Percentiles rank a stretch among this genome's conserved stretches.
Conservation (phyloP, 768 basidiomycete genomes). For the Mycena galopus region DNA sequence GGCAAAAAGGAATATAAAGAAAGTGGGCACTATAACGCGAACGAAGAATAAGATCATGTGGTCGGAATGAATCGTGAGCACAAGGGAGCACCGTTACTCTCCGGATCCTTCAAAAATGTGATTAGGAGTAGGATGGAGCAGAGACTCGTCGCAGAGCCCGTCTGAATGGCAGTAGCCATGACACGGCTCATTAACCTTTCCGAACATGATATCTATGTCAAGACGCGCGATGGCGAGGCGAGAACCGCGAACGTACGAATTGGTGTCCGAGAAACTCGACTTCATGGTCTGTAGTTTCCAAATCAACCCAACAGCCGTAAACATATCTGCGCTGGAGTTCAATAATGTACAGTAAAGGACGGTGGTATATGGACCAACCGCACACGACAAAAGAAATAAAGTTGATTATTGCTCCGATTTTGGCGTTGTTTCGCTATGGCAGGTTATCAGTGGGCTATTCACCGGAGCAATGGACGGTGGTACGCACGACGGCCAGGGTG, state of each 20-base stretch:
- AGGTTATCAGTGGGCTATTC: neutral
- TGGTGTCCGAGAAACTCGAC: constrained; percentile 2
- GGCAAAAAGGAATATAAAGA: constrained; percentile 12
- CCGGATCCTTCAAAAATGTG: neutral
- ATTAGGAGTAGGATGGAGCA: neutral
- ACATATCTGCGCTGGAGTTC: neutral
- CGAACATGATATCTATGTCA: neutral
- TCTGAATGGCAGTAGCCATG: neutral
- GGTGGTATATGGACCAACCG: neutral
- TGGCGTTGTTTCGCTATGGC: neutral
- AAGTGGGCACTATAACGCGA: constrained; percentile 4
- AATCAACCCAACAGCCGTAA: neutral
- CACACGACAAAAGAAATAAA: neutral
- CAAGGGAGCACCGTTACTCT: constrained; percentile 3
- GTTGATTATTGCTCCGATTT: neutral
- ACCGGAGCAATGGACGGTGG: neutral
- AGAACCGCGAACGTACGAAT: neutral
- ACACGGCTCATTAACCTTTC: constrained; percentile 3
- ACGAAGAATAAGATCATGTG: neutral
- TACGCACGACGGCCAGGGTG: neutral
- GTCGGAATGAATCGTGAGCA: neutral
- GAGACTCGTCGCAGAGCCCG: neutral
- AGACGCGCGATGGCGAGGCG: no score
- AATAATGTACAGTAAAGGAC: neutral
- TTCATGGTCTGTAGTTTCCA: constrained; percentile 10